Evolutionary conservation across 441 rosid genomes (phyloP).

Genomic region (Breynia disticha): DNA sequence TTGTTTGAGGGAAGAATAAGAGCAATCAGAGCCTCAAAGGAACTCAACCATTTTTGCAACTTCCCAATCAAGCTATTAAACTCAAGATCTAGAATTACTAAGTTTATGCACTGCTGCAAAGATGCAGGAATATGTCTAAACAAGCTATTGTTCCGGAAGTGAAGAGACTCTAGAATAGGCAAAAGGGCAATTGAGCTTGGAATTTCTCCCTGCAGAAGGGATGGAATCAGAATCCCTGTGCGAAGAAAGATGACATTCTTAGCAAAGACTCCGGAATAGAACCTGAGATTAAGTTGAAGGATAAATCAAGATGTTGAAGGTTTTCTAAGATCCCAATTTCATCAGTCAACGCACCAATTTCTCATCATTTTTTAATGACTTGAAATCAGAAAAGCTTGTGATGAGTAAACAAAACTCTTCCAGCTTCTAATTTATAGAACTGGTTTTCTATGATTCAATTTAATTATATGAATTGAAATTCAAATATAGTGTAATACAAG

Average conservation of each 20-base stretch:
- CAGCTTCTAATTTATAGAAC: too few relatives aligned
- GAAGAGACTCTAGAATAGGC: not conserved
- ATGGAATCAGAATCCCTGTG: not conserved
- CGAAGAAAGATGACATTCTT: too few relatives aligned
- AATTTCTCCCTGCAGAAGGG: not conserved
- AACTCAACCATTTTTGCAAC: slow-evolving; percentile 9
- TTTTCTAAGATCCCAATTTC: too few relatives aligned
- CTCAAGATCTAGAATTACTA: not conserved
- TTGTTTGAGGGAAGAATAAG: not conserved
- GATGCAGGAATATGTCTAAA: slow-evolving; percentile 7
- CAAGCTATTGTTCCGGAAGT: slow-evolving; percentile 4
- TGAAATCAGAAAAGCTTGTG: too few relatives aligned
- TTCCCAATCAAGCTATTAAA: slow-evolving; percentile 1
- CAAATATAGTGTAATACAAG: too few relatives aligned
- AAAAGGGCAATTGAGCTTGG: slow-evolving; percentile 6
- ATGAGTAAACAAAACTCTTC: too few relatives aligned
- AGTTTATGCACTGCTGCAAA: slow-evolving; percentile 1
- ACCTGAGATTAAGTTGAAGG: not conserved
- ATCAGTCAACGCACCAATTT: too few relatives aligned
- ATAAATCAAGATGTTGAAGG: too few relatives aligned
- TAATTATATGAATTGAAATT: too few relatives aligned
- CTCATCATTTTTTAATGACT: too few relatives aligned
- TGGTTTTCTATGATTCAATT: too few relatives aligned
- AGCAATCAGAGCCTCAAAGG: not conserved
- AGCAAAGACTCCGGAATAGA: not conserved